A percentile compares a stretch with the other conserved stretches of the same genome.
These are phyloP conservation scores for Elymus sibiricus DNA, from an alignment of 176 grass and related monocot species.

Conservation along the genomic window DNA sequence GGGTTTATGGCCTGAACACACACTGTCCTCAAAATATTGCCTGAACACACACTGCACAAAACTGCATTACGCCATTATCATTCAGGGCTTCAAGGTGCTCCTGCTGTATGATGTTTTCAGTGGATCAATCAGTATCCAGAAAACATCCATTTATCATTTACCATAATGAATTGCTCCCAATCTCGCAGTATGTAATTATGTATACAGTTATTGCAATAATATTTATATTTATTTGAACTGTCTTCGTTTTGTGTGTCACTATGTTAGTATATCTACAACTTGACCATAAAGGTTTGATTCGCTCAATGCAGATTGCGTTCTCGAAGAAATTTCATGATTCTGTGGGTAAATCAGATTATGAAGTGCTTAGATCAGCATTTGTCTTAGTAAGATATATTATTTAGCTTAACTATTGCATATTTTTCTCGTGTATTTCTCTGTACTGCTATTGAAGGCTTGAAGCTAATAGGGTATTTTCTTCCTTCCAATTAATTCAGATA, in stretches of 20 bases:
- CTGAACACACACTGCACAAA: no score
- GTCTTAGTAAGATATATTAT: constrained; percentile 36
- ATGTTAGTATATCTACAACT: not conserved
- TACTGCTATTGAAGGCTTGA: not conserved
- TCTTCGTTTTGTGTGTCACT: not conserved
- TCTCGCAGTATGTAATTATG: not conserved
- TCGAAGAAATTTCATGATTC: constrained; percentile 79
- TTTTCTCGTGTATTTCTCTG: no score
- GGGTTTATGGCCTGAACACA: not conserved
- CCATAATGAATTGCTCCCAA: constrained; percentile 9
- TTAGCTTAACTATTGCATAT: not conserved
- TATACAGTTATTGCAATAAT: not conserved
- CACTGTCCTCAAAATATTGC: not conserved
- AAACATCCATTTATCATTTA: constrained; percentile 24
- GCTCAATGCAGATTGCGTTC: constrained; percentile 67
- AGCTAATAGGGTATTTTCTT: not conserved
- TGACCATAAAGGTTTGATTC: not conserved
- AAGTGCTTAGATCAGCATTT: constrained; percentile 77
- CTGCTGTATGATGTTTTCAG: not conserved
- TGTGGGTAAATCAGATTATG: constrained; percentile 87
- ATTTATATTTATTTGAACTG: no score
- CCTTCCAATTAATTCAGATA: constrained; percentile 35
- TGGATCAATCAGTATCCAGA: not conserved
- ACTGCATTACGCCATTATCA: not conserved
- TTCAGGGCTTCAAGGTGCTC: not conserved